Base-by-base conservation (phyloP, 2,329 filamentous ascomycete genomes). In the Talaromyces sp. region DNA sequence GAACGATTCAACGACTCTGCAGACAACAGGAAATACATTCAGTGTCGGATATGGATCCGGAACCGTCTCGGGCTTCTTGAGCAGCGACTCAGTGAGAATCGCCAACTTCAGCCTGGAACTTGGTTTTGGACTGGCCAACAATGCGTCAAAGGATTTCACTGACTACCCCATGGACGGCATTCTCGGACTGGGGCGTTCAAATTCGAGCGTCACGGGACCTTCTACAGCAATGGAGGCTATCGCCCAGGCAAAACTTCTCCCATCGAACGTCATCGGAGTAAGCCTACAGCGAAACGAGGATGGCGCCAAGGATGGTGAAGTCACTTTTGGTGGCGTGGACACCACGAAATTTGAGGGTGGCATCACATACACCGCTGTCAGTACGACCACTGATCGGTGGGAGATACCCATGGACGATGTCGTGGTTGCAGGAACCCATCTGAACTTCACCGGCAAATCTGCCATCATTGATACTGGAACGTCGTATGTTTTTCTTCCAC, bases 131-230 rank as follows among this genome's bases (percentile, higher is more conserved):
- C 78, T 93, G 66, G 91, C 90, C 24, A 85, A 84, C 39, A 84
- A 84, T 27, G 90, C 90, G 1, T 92, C 91, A 0, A 78, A 86
- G 60, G 88, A 95, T 68, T 96, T 97, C 75, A 78, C 81, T 33
- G 84, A 85, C 61, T 96, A 94, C 71, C 90, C 91, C 1, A 93
- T 96, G 76, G 93, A 97, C 74, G 93, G 93, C 27, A 96, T 97
- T 58, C 80, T 97, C 2, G 93, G 92, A 3, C 79, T 96, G 27
- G 90, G 90, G 16, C 87, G 89, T 70, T 84, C 84, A 67, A 80
- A 82, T 11, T 85, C 84, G 2, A 81, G 80, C 41, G 84, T 60
- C 6, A 65, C 43, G 19, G 67, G 67, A 16, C 58, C 60, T n/a
- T 58, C 58, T 11, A 63, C 60, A 16, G 63, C 59, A 19, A 68